phyloP scores from a whole-genome alignment of 345 rosid species.

The Pugionium dolabratum region DNA sequence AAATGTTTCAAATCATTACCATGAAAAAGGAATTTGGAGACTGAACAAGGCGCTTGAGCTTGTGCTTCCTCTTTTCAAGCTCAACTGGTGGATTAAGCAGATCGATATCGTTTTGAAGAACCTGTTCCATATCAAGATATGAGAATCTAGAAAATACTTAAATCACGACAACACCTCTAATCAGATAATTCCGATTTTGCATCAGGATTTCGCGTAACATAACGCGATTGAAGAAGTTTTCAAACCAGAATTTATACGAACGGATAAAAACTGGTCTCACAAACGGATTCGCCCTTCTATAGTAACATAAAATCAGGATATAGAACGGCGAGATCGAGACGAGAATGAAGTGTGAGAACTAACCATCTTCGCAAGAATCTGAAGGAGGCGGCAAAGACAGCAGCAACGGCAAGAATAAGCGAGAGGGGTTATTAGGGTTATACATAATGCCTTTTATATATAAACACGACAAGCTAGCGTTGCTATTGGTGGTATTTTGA shows the following conservation, averaged over 20 bases:
- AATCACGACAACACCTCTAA: background rate
- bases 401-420: conserved; percentile 11
- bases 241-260: background rate
- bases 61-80: conserved; percentile 83
- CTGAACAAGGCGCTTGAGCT: conserved; percentile 79
- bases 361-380: conserved; percentile 38
- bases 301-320: background rate
- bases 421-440: conserved; percentile 31
- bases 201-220: background rate
- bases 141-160: too few species aligned
- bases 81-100: conserved; percentile 71
- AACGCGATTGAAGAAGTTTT: background rate
- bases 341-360: conserved; percentile 7
- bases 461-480: background rate
- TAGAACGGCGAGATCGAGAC: background rate
- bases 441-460: conserved; percentile 14
- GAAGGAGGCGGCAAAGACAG: conserved; percentile 25
- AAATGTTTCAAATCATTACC: conserved; percentile 40
- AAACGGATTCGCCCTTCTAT: background rate
- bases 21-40: conserved; percentile 75
- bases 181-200: background rate
- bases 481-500: background rate
- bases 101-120: conserved; percentile 72
- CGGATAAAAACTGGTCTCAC: background rate
- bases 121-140: conserved; percentile 36